These are phyloP conservation scores for Inosperma sp. DNA, from an alignment of 768 basidiomycete genomes.

Conservation along the genomic window DNA sequence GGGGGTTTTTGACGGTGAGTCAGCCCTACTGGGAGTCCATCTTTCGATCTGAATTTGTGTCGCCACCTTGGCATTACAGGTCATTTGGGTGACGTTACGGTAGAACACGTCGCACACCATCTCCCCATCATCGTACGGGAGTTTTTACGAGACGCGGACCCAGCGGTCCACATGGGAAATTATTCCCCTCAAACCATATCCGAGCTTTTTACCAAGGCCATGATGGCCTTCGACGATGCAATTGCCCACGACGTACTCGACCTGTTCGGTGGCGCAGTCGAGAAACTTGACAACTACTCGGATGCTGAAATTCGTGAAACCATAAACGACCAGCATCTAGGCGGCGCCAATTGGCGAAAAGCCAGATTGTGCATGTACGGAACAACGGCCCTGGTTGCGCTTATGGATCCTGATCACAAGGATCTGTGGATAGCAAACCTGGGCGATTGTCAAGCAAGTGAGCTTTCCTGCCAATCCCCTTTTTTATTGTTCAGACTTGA, in stretches of 20 bases:
- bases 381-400: constrained; percentile 68
- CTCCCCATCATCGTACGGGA: constrained; percentile 63
- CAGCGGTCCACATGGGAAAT: constrained; percentile 34
- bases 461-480: constrained; percentile 24
- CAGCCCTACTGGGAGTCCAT: neutral
- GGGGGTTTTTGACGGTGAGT: constrained; percentile 66
- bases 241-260: constrained; percentile 63
- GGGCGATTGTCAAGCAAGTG: constrained; percentile 76
- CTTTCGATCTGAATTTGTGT: constrained; percentile 1
- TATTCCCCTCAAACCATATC: constrained; percentile 49
- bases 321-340: constrained; percentile 59
- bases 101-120: constrained; percentile 63
- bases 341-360: constrained; percentile 58
- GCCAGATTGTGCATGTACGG: constrained; percentile 74
- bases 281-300: constrained; percentile 45
- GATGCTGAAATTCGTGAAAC: constrained; percentile 53
- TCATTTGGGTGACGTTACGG: constrained; percentile 65
- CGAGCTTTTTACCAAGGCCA: constrained; percentile 52
- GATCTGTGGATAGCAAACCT: constrained; percentile 79
- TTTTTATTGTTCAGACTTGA: neutral
- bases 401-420: constrained; percentile 63
- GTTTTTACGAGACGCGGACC: constrained; percentile 45
- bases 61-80: constrained; percentile 36
- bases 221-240: constrained; percentile 59
- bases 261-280: constrained; percentile 52